Evolutionary conservation across 306 rosid genomes (phyloP), one percentile per base, ranked within the genome.

Genomic region (Vicia villosa): DNA sequence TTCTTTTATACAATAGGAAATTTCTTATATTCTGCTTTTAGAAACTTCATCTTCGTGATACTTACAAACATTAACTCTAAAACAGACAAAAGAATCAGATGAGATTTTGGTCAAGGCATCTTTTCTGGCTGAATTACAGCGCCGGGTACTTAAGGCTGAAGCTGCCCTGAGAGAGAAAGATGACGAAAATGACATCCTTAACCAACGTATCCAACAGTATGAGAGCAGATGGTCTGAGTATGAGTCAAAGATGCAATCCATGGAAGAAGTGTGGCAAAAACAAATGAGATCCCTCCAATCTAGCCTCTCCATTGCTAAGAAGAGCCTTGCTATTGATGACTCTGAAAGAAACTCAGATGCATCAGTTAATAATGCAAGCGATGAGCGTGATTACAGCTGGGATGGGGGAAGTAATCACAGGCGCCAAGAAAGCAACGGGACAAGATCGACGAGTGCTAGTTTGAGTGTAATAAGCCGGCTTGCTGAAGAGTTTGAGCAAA

Each of bases 191-290:
- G 96, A 90, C 83, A 90, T 92, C 52, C 96, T 92, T 72, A 84
- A 86, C 75, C 98, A 90, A 66, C 98, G 96, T 12, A 84, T 90
- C 73, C 98, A 92, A 58, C 98, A 90, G 74, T 92, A 92, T 4
- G 98, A 92, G 74, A 92, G 77, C 80, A 92, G 98, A 52, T 92
- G 98, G 98, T 88, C 96, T 3, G 98, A 92, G 69, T 92, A 92
- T 67, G 98, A 92, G 78, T 58, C 85, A 68, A 92, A 92, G 79
- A 92, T 92, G 98, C 86, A 88, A 74, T 89, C 98, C 79, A 92
- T 92, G 98, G 98, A 92, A 84, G 98, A 92, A 79, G 96, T 86
- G 30, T 92, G 98, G 98, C 98, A 92, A 83, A 92, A 88, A 68
- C 98, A 92, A 82, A 92, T 92, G 98, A 85, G 98, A 81, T 92